phyloP scores from a whole-genome alignment of 495 filamentous ascomycete species.

The Penicillium riverlandense region DNA sequence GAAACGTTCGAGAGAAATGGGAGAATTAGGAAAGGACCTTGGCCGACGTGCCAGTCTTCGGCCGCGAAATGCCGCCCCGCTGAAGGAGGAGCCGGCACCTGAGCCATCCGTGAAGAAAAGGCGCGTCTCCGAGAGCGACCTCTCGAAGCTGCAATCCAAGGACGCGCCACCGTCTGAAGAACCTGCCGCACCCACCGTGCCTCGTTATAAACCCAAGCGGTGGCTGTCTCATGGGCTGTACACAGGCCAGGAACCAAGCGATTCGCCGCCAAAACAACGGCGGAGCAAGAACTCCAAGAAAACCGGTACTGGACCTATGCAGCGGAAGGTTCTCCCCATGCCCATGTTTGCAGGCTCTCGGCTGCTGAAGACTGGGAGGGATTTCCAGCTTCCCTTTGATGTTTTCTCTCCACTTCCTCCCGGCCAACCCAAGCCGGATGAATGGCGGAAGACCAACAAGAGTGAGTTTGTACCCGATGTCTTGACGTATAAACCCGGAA shows the following conservation, averaged over 20 bases:
- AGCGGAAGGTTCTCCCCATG: constrained; percentile 49
- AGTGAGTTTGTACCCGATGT: constrained; percentile 48
- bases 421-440: constrained; percentile 81
- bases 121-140: constrained; percentile 41
- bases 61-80: constrained; percentile 22
- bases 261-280: constrained; percentile 57
- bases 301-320: constrained; percentile 32
- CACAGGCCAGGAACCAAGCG: constrained; percentile 69
- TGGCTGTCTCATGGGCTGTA: constrained; percentile 85
- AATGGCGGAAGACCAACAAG: constrained; percentile 83
- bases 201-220: constrained; percentile 47
- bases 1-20: constrained; percentile 43
- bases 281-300: constrained; percentile 42
- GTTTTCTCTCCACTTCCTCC: constrained; percentile 78
- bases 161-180: constrained; percentile 27
- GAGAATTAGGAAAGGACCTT: constrained; percentile 35
- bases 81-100: constrained; percentile 22
- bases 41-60: constrained; percentile 35
- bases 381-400: constrained; percentile 86
- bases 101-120: constrained; percentile 40
- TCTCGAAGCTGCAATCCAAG: constrained; percentile 36
- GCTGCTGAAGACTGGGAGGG: constrained; percentile 56
- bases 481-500: not conserved
- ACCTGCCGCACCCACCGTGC: constrained; percentile 25
- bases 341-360: constrained; percentile 60